Percentiles rank a stretch among this genome's conserved stretches.
These are phyloP conservation scores for Citrus reticulata DNA, from an alignment of 345 rosid species.

Conservation along the genomic window DNA sequence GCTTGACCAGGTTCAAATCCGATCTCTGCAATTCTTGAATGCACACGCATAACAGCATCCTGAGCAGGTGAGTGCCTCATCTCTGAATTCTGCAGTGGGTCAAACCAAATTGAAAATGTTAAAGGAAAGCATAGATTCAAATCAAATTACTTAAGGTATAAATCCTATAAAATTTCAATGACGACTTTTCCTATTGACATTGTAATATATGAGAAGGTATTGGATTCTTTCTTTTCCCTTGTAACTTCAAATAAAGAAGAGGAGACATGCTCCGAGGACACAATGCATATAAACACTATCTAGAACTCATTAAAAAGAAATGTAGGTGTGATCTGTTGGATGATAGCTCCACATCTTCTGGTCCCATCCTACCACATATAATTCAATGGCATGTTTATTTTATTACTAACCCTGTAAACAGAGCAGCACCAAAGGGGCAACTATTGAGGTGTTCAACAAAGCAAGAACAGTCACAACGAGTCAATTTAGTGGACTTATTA, in stretches of 20 bases:
- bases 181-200: not conserved
- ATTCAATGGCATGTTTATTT: not conserved
- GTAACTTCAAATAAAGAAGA: not conserved
- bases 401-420: not conserved
- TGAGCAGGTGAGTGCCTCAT: constrained; percentile 68
- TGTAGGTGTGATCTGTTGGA: not conserved
- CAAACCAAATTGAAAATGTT: not conserved
- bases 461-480: not conserved
- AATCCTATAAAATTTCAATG: not conserved
- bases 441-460: not conserved
- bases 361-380: not conserved
- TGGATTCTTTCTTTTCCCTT: not conserved
- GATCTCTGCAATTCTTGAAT: constrained; percentile 62
- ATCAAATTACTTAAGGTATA: not conserved
- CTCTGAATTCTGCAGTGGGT: constrained; percentile 53
- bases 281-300: not conserved
- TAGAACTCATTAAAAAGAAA: not conserved
- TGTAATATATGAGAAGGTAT: not conserved
- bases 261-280: not conserved
- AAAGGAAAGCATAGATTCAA: not conserved
- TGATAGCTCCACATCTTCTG: not conserved
- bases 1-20: constrained; percentile 69
- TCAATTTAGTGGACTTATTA: not conserved
- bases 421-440: not conserved
- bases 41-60: constrained; percentile 72